These are phyloP conservation scores for Penicillium vulpinum DNA, from an alignment of 2,329 filamentous ascomycete species.

Conservation along the genomic window DNA sequence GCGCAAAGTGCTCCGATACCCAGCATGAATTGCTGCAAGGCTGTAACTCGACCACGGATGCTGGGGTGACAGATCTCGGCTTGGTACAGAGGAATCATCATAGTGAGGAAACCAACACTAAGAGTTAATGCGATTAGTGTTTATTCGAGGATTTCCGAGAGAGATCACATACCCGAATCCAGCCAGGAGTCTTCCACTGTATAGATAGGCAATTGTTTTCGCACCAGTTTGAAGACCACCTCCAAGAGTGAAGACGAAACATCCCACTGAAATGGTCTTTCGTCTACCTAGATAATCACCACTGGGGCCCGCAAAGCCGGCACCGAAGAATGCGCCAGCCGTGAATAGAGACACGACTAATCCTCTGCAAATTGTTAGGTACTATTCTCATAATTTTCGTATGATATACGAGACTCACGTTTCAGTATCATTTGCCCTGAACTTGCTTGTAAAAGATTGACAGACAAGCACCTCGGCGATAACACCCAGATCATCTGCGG, in stretches of 20 bases:
- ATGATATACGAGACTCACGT: constrained; percentile 24
- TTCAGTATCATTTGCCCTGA: constrained; percentile 32
- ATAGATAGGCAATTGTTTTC: constrained; percentile 60
- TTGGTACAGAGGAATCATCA: constrained; percentile 72
- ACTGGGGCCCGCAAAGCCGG: constrained; percentile 61
- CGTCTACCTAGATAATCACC: constrained; percentile 69
- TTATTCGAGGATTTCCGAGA: constrained; percentile 20
- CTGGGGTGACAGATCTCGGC: constrained; percentile 76
- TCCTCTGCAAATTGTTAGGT: constrained; percentile 48
- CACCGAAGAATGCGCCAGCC: constrained; percentile 70
- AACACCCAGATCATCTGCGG: constrained; percentile 56
- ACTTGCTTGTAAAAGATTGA: constrained; percentile 36
- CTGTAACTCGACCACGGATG: constrained; percentile 73
- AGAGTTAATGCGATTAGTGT: constrained; percentile 34
- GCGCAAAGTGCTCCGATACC: constrained; percentile 73
- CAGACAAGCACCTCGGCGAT: constrained; percentile 58
- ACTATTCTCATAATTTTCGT: background rate
- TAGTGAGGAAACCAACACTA: constrained; percentile 61
- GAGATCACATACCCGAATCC: constrained; percentile 47
- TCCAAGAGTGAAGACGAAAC: constrained; percentile 69
- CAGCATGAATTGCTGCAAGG: constrained; percentile 79
- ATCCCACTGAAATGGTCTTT: constrained; percentile 70
- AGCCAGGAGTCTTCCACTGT: constrained; percentile 68
- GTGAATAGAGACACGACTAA: constrained; percentile 78
- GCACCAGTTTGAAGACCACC: constrained; percentile 73